Percentiles rank a stretch among this genome's conserved stretches.
Evolutionary conservation across 2,329 filamentous ascomycete species (phyloP).

Genomic region (Pseudocercospora cruenta): DNA sequence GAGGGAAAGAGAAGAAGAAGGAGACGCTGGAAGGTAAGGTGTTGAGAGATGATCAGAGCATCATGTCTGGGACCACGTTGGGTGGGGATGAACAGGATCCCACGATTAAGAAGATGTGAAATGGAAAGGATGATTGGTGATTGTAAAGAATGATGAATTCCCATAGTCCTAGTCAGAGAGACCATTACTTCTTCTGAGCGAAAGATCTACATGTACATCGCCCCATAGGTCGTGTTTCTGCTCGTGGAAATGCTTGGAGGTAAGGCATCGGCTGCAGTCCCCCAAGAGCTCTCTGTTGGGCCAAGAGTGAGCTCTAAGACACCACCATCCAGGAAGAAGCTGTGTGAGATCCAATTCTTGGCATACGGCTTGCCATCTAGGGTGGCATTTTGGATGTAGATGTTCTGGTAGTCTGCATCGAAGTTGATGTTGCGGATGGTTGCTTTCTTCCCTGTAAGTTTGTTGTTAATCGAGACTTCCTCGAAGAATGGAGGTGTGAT

Average conservation of each 20-base stretch:
- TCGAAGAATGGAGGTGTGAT: conserved; percentile 54
- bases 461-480: conserved; percentile 44
- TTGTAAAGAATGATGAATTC: background rate
- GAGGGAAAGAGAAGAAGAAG: conserved; percentile 11
- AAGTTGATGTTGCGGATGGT: conserved; percentile 49
- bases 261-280: conserved; percentile 46
- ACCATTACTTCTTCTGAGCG: background rate
- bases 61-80: conserved; percentile 12
- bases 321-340: conserved; percentile 50
- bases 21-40: background rate
- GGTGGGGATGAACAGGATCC: conserved; percentile 3
- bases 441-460: conserved; percentile 46
- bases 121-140: background rate
- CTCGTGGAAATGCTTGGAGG: conserved; percentile 43
- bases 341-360: conserved; percentile 51
- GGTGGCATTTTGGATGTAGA: conserved; percentile 51
- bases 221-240: conserved; percentile 5
- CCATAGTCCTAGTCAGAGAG: background rate
- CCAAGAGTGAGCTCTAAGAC: conserved; percentile 49
- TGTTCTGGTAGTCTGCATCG: conserved; percentile 45
- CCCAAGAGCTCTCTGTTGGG: conserved; percentile 48
- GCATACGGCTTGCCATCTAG: conserved; percentile 48
- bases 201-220: conserved; percentile 13
- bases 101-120: conserved; percentile 7
- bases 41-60: conserved; percentile 10